These are phyloP conservation scores for Flueggea neowawraea DNA, from an alignment of 441 rosid species.

Conservation along the genomic window DNA sequence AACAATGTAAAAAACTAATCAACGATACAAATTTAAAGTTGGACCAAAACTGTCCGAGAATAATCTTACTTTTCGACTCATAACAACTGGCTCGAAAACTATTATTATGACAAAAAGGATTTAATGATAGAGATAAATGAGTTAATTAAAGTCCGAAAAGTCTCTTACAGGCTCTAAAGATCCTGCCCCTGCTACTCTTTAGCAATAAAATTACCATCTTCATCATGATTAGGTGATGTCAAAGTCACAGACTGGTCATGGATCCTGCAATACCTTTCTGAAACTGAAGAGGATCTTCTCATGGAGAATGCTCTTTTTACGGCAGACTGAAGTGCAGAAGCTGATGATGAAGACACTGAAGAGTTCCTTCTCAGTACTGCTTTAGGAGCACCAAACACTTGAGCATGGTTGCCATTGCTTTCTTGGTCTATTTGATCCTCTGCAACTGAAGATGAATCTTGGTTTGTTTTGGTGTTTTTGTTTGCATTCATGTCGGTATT, in stretches of 20 bases:
- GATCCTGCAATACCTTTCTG: slow-evolving; percentile 78
- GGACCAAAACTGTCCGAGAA: no score
- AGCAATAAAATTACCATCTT: slow-evolving; percentile 6
- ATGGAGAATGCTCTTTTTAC: slow-evolving; percentile 59
- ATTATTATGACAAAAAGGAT: no score
- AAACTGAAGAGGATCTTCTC: slow-evolving; percentile 77
- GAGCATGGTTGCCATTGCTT: slow-evolving; percentile 6
- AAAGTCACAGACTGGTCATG: slow-evolving; percentile 59
- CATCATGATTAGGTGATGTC: slow-evolving; percentile 32
- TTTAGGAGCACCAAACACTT: slow-evolving; percentile 3
- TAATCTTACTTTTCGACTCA: no score
- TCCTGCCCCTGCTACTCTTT: slow-evolving; percentile 39
- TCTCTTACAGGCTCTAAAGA: slow-evolving; percentile 77
- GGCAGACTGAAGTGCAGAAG: slow-evolving; percentile 34
- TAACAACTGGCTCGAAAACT: no score
- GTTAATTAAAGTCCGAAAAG: slow-evolving; percentile 56
- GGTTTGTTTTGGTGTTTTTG: no score
- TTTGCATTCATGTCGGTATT: no score
- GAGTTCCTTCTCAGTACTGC: slow-evolving; percentile 51
- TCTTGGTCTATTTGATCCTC: slow-evolving; percentile 17
- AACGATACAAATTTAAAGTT: no score
- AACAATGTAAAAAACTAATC: no score
- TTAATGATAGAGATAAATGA: no score
- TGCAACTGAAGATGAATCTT: no score
- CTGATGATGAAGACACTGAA: slow-evolving; percentile 53